These are phyloP conservation scores for Nigrograna mackinnonii DNA, from an alignment of 2,329 filamentous ascomycete species.

Conservation along the genomic window DNA sequence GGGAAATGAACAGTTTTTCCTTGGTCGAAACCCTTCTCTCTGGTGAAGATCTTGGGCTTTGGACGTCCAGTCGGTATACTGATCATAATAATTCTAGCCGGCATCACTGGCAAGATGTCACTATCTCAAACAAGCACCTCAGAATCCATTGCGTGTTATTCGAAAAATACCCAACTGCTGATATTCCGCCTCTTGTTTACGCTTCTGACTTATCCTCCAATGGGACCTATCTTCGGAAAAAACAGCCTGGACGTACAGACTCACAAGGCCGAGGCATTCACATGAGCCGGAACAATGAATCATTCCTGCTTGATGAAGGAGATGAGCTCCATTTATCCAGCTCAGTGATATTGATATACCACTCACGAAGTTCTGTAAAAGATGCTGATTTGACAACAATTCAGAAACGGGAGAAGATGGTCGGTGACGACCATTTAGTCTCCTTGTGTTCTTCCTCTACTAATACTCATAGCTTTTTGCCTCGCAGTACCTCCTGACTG, in stretches of 20 bases:
- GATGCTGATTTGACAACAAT: constrained; percentile 14
- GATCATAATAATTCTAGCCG: constrained; percentile 18
- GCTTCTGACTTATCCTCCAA: constrained; percentile 51
- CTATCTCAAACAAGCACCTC: constrained; percentile 51
- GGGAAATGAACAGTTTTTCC: constrained; percentile 38
- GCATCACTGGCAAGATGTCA: constrained; percentile 33
- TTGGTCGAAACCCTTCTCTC: constrained; percentile 35
- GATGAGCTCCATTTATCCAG: constrained; percentile 44
- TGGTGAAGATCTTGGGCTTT: constrained; percentile 25
- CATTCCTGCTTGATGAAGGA: constrained; percentile 48
- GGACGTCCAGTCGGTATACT: too few species aligned
- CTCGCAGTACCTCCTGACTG: constrained; percentile 53
- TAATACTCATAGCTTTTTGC: constrained; percentile 46
- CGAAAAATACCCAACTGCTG: constrained; percentile 38
- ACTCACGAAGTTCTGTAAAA: constrained; percentile 11
- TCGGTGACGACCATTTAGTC: constrained; percentile 24
- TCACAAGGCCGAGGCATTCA: constrained; percentile 29
- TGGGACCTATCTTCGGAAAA: constrained; percentile 41
- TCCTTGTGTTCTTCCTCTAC: constrained; percentile 6
- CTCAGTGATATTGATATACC: constrained; percentile 30
- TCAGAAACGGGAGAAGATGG: constrained; percentile 41
- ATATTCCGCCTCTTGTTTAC: constrained; percentile 51
- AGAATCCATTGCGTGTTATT: constrained; percentile 52
- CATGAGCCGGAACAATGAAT: constrained; percentile 33
- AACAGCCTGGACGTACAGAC: constrained; percentile 18